Percentiles rank a stretch among this genome's conserved stretches.
These are phyloP conservation scores for Pleurotus pulmonarius DNA, from an alignment of 768 basidiomycete species.

Conservation along the genomic window DNA sequence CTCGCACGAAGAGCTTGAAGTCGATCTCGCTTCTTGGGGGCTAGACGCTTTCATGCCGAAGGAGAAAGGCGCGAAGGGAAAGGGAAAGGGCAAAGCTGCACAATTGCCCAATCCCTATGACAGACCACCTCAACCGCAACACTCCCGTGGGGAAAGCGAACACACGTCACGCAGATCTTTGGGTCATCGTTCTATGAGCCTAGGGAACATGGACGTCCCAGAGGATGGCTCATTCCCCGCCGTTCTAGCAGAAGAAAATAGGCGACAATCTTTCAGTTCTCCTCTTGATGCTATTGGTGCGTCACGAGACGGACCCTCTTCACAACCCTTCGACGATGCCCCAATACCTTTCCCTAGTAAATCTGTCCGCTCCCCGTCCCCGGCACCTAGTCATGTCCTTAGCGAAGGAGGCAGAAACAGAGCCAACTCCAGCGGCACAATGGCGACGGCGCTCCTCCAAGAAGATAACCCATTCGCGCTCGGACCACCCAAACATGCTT, in stretches of 20 bases:
- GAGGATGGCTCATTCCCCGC: constrained; percentile 27
- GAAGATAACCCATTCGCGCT: constrained; percentile 69
- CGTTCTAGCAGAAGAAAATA: constrained; percentile 22
- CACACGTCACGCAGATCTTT: constrained; percentile 21
- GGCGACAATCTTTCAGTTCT: constrained; percentile 56
- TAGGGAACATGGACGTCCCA: constrained; percentile 55
- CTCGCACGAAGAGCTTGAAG: constrained; percentile 57
- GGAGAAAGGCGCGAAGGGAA: constrained; percentile 48
- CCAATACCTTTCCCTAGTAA: constrained; percentile 65
- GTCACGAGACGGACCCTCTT: constrained; percentile 35
- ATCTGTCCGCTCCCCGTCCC: constrained; percentile 50
- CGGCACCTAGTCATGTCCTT: constrained; percentile 34
- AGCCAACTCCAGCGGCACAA: constrained; percentile 46
- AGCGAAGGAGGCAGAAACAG: constrained; percentile 22
- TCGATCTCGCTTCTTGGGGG: constrained; percentile 83
- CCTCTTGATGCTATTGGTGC: constrained; percentile 51
- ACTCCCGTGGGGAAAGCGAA: constrained; percentile 39
- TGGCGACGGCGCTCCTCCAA: constrained; percentile 31
- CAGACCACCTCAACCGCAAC: constrained; percentile 38
- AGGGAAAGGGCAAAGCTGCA: constrained; percentile 37
- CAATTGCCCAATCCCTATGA: constrained; percentile 36
- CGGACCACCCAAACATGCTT: constrained; percentile 60
- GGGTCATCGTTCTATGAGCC: constrained; percentile 58
- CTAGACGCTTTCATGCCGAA: constrained; percentile 74
- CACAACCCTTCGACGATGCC: constrained; percentile 48